Evolutionary conservation across 495 filamentous ascomycete genomes (phyloP), one percentile per base, ranked within the genome.

Genomic region (Geoglossum glabrum): DNA sequence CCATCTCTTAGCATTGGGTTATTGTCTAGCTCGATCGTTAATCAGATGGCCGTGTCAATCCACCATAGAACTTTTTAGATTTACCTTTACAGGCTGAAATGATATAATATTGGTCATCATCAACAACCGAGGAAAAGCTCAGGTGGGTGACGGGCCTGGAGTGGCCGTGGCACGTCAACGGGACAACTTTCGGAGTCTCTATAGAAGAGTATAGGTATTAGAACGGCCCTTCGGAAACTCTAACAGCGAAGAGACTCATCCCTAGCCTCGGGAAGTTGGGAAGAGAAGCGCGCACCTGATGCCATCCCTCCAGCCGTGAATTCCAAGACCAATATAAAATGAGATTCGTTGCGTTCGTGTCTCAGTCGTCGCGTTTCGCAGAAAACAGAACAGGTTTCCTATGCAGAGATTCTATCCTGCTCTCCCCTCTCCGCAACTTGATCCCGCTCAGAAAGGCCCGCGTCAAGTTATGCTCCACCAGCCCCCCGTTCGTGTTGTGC

Each of bases 1-100:
- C 92, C 92, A 75, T 98, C 86, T 57, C 92, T 84, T 63, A 98
- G 85, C 90, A 97, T 97, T 34, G 92, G 92, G 68, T 96, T 96
- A 64, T 87, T 88, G 71, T 98, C 92, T 90, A 27, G 19, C 25
- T 11, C 49, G 28, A 27, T 52, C n/a, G 65, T 47, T 50, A 21
- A 52, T 0, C 21, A 27, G 40, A 15, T 31, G 43, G 46, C n/a
- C 34, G 23, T 9, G 55, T 25, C 23, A 9, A 13, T 9, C 21
- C 10, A 17, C 17, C 23, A 60, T 47, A 21, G 36, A 3, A 30
- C 17, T 57, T 54, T 15, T 19, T 13, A 19, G 10, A 21, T 19
- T 58, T 70, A 93, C 89, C 88, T 79, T 98, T 98, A 77, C 93
- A 97, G 57, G 90, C 88, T n/a, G 90, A 95, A 56, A 97, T 89